phyloP scores from a whole-genome alignment of 805 yeast genomes.

The Starmerella powellii region DNA sequence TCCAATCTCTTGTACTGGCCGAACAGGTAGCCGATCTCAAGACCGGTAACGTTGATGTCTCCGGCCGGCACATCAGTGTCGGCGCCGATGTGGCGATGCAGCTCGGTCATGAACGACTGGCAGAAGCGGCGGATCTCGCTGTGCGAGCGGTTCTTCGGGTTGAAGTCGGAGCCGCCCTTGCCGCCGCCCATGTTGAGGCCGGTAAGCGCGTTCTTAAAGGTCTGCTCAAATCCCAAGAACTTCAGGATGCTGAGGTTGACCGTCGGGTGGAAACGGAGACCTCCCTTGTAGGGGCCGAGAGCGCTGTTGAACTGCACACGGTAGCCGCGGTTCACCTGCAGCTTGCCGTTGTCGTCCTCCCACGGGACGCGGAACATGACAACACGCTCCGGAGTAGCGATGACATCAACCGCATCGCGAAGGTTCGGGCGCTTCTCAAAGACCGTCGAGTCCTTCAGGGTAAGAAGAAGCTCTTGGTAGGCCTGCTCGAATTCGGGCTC shows the following conservation, averaged over 20 bases:
- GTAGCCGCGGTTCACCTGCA: conserved; percentile 93
- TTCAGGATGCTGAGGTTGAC: conserved; percentile 91
- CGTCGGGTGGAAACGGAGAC: conserved; percentile 93
- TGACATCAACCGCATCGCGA: conserved; percentile 75
- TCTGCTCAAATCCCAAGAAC: conserved; percentile 96
- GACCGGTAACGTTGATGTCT: conserved; percentile 97
- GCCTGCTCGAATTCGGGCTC: conserved; percentile 99
- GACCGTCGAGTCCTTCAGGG: conserved; percentile 82
- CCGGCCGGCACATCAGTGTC: conserved; percentile 99
- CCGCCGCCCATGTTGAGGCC: conserved; percentile 99
- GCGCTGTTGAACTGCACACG: conserved; percentile 98
- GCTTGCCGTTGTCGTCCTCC: conserved; percentile 89
- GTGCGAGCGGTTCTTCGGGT: conserved; percentile 91
- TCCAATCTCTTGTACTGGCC: conserved; percentile 91
- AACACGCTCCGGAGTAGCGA: conserved; percentile 89
- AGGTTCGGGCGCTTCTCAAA: conserved; percentile 83
- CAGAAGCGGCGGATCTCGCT: conserved; percentile 94
- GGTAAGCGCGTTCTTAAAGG: conserved; percentile 94
- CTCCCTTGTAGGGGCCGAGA: conserved; percentile 98
- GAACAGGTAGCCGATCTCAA: conserved; percentile 86
- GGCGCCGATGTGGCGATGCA: conserved; percentile 90
- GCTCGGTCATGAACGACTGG: conserved; percentile 88
- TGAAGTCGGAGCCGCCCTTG: conserved; percentile 97
- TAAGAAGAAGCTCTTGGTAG: conserved; percentile 78
- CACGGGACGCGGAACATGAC: conserved; percentile 95